Percentiles rank a stretch among this genome's conserved stretches.
These are phyloP conservation scores for Tremella mesenterica DNA, from an alignment of 768 basidiomycete genomes.

Conservation along the genomic window DNA sequence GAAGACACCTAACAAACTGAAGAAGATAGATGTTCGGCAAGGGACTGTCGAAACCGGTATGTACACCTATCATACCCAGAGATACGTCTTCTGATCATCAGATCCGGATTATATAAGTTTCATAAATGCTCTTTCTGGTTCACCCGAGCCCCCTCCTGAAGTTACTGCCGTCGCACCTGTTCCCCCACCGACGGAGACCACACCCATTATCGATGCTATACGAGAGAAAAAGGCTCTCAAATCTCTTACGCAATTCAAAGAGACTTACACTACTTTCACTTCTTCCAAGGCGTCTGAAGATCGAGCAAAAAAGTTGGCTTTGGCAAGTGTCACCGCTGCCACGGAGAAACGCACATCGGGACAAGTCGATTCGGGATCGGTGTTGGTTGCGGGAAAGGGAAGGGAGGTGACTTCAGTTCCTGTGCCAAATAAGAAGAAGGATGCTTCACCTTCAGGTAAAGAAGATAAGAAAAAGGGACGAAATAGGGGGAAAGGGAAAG, in stretches of 20 bases:
- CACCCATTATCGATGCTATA: constrained; percentile 56
- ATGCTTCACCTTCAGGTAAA: background rate
- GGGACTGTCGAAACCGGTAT: constrained; percentile 84
- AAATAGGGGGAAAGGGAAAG: constrained; percentile 10
- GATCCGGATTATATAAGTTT: constrained; percentile 51
- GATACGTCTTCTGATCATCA: constrained; percentile 7
- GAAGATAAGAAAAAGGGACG: background rate
- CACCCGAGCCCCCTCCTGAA: constrained; percentile 54
- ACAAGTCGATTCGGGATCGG: constrained; percentile 3
- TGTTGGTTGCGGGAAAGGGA: constrained; percentile 34
- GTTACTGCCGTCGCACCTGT: constrained; percentile 32
- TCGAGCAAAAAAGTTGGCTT: constrained; percentile 17
- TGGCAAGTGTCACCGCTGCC: constrained; percentile 21
- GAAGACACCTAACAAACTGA: constrained; percentile 57
- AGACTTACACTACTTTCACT: background rate
- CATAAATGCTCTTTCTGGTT: constrained; percentile 58
- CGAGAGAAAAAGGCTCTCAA: background rate
- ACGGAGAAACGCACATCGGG: constrained; percentile 21
- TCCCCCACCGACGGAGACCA: constrained; percentile 66
- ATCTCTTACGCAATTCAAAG: background rate
- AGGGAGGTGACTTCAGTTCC: constrained; percentile 19
- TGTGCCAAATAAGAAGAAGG: background rate
- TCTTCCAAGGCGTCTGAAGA: constrained; percentile 49
- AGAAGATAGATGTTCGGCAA: constrained; percentile 58
- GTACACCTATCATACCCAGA: constrained; percentile 7